Conservation (phyloP, 805 yeast species). For the Clavispora carvajalis region DNA sequence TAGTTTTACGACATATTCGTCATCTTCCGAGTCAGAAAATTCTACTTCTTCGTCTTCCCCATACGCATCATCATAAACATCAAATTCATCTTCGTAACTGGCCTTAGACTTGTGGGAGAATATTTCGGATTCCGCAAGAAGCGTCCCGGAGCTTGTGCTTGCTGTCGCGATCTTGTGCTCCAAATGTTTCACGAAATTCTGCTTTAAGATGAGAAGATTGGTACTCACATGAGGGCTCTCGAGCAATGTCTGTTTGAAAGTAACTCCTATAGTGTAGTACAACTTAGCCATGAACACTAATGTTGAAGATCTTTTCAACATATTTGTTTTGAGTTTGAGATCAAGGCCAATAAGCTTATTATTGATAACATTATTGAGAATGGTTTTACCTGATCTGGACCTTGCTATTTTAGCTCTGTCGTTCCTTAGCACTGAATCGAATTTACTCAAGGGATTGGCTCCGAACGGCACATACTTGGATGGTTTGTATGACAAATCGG, state of each 20-base stretch:
- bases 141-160: conserved; percentile 1
- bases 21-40: conserved; percentile 9
- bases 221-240: conserved; percentile 8
- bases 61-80: conserved; percentile 14
- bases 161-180: conserved; percentile 22
- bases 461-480: conserved; percentile 26
- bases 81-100: conserved; percentile 6
- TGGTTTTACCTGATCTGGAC: conserved; percentile 16
- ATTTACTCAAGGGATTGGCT: conserved; percentile 13
- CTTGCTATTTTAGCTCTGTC: conserved; percentile 16
- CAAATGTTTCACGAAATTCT: conserved; percentile 20
- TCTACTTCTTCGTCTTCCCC: conserved; percentile 11
- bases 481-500: conserved; percentile 28
- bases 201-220: conserved; percentile 18
- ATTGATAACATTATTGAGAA: conserved; percentile 25
- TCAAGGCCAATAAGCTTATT: conserved; percentile 27
- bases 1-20: background rate
- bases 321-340: conserved; percentile 16
- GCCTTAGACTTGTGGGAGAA: background rate
- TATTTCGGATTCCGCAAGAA: background rate
- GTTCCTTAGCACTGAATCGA: conserved; percentile 17
- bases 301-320: conserved; percentile 20
- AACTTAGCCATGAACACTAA: conserved; percentile 30
- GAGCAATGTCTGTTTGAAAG: conserved; percentile 17
- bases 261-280: conserved; percentile 24